phyloP scores from a whole-genome alignment of 78 protist genomes.

The Pigoraptor vietnamica region DNA sequence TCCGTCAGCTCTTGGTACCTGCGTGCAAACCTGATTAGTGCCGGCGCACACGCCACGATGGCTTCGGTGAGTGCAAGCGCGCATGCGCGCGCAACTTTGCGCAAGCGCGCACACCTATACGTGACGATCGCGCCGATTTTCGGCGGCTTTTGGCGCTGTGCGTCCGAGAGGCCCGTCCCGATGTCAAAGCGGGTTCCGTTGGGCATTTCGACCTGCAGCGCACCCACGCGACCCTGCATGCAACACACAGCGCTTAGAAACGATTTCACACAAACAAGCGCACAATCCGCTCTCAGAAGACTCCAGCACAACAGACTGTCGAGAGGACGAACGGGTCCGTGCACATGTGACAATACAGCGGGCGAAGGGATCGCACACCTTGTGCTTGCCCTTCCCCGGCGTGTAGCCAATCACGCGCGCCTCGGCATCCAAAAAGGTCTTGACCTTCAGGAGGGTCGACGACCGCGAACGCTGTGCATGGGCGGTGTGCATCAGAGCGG shows the following conservation, averaged over 20 bases:
- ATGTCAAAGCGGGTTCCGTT: slow-evolving; percentile 21
- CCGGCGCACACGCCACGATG: no score
- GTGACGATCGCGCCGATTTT: slow-evolving; percentile 27
- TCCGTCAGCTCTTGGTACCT: slow-evolving; percentile 26
- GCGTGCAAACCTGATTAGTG: no score
- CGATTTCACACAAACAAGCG: background rate
- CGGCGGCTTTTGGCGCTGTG: slow-evolving; percentile 24
- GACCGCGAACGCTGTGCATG: slow-evolving; percentile 12
- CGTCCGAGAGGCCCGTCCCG: slow-evolving; percentile 35
- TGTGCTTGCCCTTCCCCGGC: background rate
- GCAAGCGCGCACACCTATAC: no score
- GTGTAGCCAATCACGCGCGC: slow-evolving; percentile 1
- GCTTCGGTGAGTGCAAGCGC: no score
- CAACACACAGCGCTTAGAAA: background rate
- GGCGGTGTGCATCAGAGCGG: no score
- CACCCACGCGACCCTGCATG: background rate
- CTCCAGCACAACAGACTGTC: background rate
- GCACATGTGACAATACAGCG: background rate
- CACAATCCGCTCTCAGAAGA: background rate
- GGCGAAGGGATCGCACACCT: background rate
- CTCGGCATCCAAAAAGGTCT: slow-evolving; percentile 18
- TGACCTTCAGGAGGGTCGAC: slow-evolving; percentile 32
- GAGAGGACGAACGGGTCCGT: background rate
- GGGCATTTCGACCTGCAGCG: slow-evolving; percentile 13
- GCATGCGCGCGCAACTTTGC: no score